Evolutionary conservation across 805 yeast genomes (phyloP).

Genomic region (Spathaspora arborariae): DNA sequence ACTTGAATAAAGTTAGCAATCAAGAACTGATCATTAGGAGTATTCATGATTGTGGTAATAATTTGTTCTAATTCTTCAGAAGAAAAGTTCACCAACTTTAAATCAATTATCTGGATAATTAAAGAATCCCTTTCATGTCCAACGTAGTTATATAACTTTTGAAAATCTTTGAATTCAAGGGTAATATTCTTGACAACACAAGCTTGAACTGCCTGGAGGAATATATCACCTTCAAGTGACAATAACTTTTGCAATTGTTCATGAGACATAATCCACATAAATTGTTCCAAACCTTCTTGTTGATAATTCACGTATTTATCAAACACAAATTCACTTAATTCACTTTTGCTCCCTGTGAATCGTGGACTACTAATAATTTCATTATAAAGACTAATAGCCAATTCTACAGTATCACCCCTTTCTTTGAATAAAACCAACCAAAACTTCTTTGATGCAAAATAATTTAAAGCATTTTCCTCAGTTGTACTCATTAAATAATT

Average conservation of each 20-base stretch:
- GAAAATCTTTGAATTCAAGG: background rate
- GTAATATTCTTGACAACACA: conserved; percentile 2
- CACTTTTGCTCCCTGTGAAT: background rate
- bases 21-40: conserved; percentile 4
- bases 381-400: conserved; percentile 3
- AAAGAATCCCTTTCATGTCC: conserved; percentile 3
- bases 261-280: conserved; percentile 9
- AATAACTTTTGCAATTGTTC: conserved; percentile 12
- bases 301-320: background rate
- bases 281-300: background rate
- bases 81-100: conserved; percentile 4
- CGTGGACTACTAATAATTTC: conserved; percentile 1
- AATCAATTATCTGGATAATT: conserved; percentile 7
- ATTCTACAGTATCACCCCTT: background rate
- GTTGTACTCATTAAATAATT: conserved; percentile 4
- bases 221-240: conserved; percentile 1
- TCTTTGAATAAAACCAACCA: conserved; percentile 3
- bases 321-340: conserved; percentile 1
- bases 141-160: background rate
- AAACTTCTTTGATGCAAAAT: conserved; percentile 6
- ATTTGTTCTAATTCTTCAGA: conserved; percentile 1
- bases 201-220: conserved; percentile 5
- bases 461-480: background rate
- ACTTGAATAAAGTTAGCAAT: conserved; percentile 11
- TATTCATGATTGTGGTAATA: background rate